These are phyloP conservation scores for Carex scoparia DNA, from an alignment of 176 grass and related monocot genomes.

Conservation along the genomic window DNA sequence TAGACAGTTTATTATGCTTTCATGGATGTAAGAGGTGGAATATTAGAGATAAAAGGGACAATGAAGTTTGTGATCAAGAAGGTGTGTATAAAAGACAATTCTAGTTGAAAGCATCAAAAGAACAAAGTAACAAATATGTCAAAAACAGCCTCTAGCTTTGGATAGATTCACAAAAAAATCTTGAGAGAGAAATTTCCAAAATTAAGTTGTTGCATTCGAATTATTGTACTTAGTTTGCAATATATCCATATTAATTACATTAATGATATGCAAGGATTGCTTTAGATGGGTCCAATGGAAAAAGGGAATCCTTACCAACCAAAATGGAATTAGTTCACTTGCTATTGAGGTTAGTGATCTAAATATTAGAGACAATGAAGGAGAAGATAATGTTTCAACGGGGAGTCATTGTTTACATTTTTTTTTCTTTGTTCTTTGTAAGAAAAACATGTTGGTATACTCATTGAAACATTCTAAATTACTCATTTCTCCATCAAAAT, in stretches of 20 bases:
- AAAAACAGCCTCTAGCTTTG: not conserved
- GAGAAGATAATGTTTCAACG: not conserved
- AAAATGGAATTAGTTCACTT: not conserved
- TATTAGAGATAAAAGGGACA: conserved; percentile 22
- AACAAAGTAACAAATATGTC: not conserved
- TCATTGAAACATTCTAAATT: too few relatives aligned
- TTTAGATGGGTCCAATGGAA: not conserved
- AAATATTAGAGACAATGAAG: not conserved
- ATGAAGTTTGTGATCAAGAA: conserved; percentile 26
- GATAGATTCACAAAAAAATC: not conserved
- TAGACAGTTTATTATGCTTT: not conserved
- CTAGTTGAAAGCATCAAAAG: not conserved
- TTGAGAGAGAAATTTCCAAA: not conserved
- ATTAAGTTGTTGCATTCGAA: not conserved
- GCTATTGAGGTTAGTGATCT: not conserved
- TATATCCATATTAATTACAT: not conserved
- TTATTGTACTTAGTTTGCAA: not conserved
- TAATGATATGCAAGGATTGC: not conserved
- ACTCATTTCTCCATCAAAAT: too few relatives aligned
- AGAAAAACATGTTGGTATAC: too few relatives aligned
- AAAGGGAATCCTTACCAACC: not conserved
- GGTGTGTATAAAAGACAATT: not conserved
- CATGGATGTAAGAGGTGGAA: not conserved
- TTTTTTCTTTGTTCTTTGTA: not conserved
- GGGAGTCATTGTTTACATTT: not conserved